Evolutionary conservation across 352 stramenopile species (phyloP).

Genomic region (Nothophytophthora sp.): DNA sequence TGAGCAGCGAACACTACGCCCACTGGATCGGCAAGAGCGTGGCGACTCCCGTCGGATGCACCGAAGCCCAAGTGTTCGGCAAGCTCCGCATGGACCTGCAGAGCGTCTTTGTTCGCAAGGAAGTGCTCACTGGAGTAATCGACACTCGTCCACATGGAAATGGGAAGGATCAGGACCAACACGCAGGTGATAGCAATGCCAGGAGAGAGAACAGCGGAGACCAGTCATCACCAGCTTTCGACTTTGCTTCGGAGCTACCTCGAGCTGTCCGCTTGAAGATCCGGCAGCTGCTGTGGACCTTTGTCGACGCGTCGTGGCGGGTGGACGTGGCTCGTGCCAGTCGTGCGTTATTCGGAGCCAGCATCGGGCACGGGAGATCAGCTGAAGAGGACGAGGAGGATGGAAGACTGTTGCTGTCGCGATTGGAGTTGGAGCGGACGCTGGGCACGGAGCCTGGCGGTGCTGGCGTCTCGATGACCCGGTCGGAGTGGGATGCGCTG

Average conservation of each 20-base stretch:
- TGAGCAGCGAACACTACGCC: conserved; percentile 54
- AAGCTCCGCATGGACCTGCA: conserved; percentile 61
- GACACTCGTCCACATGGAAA: conserved; percentile 7
- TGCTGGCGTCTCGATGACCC: conserved; percentile 25
- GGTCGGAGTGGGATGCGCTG: conserved; percentile 50
- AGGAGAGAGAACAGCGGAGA: conserved; percentile 1
- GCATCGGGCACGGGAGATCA: neutral
- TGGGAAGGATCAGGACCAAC: neutral
- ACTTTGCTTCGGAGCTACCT: conserved; percentile 6
- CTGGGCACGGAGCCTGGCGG: conserved; percentile 30
- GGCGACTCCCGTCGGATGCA: conserved; percentile 1
- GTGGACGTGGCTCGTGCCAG: conserved; percentile 30
- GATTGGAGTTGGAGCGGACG: conserved; percentile 39
- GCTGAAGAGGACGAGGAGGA: conserved; percentile 10
- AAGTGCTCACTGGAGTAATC: conserved; percentile 36
- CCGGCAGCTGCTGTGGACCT: conserved; percentile 53
- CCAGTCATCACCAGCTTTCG: neutral
- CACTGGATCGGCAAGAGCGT: conserved; percentile 63
- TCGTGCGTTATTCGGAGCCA: conserved; percentile 11
- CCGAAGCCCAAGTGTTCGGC: conserved; percentile 33
- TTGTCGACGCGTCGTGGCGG: conserved; percentile 45
- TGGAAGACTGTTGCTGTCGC: conserved; percentile 28
- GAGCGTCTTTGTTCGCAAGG: conserved; percentile 53
- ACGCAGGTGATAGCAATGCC: conserved; percentile 15
- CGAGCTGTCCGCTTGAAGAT: conserved; percentile 33